Evolutionary conservation across 169 alveolate genomes (phyloP).

Genomic region (Cryptosporidium canis): DNA sequence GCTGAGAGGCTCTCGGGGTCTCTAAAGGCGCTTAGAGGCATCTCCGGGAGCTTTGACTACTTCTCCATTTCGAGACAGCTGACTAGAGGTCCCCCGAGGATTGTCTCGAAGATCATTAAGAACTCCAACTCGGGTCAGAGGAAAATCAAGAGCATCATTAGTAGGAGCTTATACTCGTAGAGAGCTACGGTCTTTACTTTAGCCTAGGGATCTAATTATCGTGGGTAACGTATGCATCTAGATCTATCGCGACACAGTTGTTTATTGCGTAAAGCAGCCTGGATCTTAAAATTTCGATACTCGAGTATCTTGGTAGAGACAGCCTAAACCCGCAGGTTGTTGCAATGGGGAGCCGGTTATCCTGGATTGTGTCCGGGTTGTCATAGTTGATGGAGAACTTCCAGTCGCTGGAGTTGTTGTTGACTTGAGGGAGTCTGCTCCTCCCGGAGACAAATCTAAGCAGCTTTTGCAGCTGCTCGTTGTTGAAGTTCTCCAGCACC

Average conservation of each 20-base stretch:
- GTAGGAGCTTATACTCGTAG: not conserved
- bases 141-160: not conserved
- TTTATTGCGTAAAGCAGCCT: constrained; percentile 88
- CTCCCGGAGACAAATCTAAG: constrained; percentile 91
- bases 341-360: constrained; percentile 89
- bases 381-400: constrained; percentile 86
- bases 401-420: constrained; percentile 83
- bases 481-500: constrained; percentile 85
- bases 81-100: constrained; percentile 1
- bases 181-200: not conserved
- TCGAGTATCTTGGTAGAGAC: constrained; percentile 86
- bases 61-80: constrained; percentile 8
- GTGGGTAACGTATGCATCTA: constrained; percentile 87
- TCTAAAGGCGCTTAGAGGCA: not conserved
- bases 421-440: constrained; percentile 88
- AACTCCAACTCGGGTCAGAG: constrained; percentile 3
- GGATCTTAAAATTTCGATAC: constrained; percentile 82
- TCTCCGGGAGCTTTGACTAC: not conserved
- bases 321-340: constrained; percentile 91
- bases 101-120: constrained; percentile 40
- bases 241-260: constrained; percentile 90
- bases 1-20: not conserved
- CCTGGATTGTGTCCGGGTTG: constrained; percentile 75
- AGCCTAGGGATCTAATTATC: constrained; percentile 62
- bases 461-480: constrained; percentile 86